These are phyloP conservation scores for Leccinum rimulosum DNA, from an alignment of 768 basidiomycete genomes.

Conservation along the genomic window DNA sequence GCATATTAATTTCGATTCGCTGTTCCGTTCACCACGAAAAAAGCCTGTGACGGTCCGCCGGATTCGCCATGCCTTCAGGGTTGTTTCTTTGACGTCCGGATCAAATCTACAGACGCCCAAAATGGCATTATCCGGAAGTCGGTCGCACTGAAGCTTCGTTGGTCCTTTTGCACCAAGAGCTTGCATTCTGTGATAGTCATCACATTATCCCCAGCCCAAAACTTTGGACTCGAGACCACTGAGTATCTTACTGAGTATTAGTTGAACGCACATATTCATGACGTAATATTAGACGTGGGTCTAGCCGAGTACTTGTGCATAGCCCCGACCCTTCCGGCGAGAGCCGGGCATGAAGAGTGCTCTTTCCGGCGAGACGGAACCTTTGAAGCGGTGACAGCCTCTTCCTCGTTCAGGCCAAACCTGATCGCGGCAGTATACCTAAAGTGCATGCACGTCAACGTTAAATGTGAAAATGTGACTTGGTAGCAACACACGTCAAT, in stretches of 20 bases:
- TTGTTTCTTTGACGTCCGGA: conserved; percentile 11
- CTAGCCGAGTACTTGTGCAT: conserved; percentile 10
- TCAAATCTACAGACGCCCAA: conserved; percentile 5
- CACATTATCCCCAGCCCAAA: background rate
- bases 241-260: background rate
- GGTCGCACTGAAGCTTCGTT: background rate
- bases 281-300: conserved; percentile 12
- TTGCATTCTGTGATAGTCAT: background rate
- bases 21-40: conserved; percentile 10
- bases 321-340: conserved; percentile 9
- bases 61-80: conserved; percentile 21
- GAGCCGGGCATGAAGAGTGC: background rate
- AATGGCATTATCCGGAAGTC: conserved; percentile 4
- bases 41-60: background rate
- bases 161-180: background rate
- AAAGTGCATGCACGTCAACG: background rate
- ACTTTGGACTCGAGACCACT: background rate
- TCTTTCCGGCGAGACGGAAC: background rate
- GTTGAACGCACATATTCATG: conserved; percentile 2
- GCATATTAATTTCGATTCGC: conserved; percentile 6
- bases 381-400: conserved; percentile 8
- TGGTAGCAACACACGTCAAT: background rate
- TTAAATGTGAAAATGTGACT: background rate
- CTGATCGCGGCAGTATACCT: background rate
- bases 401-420: background rate